Percentiles rank a stretch among this genome's conserved stretches.
Evolutionary conservation across 2,329 filamentous ascomycete genomes (phyloP).

Genomic region (Phaeoacremonium minimum): DNA sequence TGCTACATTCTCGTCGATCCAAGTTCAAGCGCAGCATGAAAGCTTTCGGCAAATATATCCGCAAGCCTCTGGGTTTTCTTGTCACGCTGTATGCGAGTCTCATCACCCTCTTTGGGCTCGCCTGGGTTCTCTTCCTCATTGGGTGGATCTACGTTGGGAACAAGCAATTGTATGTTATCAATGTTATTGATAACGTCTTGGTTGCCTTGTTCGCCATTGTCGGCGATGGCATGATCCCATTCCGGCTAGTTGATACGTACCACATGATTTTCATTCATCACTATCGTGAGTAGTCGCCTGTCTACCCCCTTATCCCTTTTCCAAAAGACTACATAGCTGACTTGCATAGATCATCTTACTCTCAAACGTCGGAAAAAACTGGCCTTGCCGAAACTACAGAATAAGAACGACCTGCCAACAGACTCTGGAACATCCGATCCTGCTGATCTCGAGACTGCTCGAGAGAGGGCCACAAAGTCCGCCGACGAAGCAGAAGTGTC

Average conservation of each 20-base stretch:
- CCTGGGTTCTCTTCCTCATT: constrained; percentile 89
- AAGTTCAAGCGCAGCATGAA: constrained; percentile 76
- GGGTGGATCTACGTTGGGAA: constrained; percentile 82
- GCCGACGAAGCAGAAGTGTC: constrained; percentile 47
- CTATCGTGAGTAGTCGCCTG: constrained; percentile 45
- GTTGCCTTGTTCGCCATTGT: constrained; percentile 69
- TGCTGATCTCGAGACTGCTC: constrained; percentile 36
- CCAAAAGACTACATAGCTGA: constrained; percentile 24
- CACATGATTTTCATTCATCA: constrained; percentile 81
- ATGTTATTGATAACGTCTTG: constrained; percentile 67
- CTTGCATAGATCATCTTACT: constrained; percentile 41
- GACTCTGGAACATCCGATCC: constrained; percentile 24
- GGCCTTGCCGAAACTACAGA: constrained; percentile 55
- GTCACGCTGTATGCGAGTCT: constrained; percentile 79
- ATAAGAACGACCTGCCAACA: constrained; percentile 64
- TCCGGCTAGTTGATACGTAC: constrained; percentile 77
- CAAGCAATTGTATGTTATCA: constrained; percentile 63
- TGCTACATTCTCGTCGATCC: constrained; percentile 76
- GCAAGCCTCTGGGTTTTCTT: constrained; percentile 72
- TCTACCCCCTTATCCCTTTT: background rate
- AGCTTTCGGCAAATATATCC: constrained; percentile 77
- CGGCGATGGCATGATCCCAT: constrained; percentile 68
- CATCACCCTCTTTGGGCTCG: constrained; percentile 79
- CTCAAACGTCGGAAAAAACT: constrained; percentile 62
- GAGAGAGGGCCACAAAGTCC: constrained; percentile 23